Conservation (phyloP, 2,329 filamentous ascomycete species). For the Triangularia setosa region DNA sequence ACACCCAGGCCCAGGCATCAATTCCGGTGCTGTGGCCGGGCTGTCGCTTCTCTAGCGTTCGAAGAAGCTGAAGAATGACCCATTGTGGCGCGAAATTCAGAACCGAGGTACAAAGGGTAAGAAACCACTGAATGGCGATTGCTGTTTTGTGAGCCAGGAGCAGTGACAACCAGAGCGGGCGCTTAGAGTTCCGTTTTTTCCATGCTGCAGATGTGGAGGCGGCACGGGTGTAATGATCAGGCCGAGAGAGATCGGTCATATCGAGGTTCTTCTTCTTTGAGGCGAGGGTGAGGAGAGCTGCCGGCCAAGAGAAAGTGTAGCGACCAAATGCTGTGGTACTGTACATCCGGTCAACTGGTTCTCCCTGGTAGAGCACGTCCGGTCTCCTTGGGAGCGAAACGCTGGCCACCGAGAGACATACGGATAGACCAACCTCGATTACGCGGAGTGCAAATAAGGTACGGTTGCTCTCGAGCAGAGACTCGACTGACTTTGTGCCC, state of each 20-base stretch:
- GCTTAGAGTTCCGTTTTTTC: constrained; percentile 43
- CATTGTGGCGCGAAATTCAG: constrained; percentile 69
- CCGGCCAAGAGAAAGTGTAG: constrained; percentile 64
- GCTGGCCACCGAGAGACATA: constrained; percentile 46
- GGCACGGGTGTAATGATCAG: constrained; percentile 53
- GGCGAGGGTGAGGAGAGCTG: constrained; percentile 51
- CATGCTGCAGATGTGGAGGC: constrained; percentile 49
- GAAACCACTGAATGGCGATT: constrained; percentile 55
- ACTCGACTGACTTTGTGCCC: constrained; percentile 37
- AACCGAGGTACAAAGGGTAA: constrained; percentile 52
- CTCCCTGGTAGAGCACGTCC: constrained; percentile 57
- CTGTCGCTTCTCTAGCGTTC: constrained; percentile 55
- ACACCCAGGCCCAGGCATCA: constrained; percentile 64
- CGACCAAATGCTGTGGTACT: constrained; percentile 58
- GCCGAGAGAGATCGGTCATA: constrained; percentile 57
- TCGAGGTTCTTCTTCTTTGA: constrained; percentile 57
- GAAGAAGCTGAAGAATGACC: constrained; percentile 62
- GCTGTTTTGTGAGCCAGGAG: constrained; percentile 52
- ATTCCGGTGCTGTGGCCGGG: constrained; percentile 42
- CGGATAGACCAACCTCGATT: constrained; percentile 41
- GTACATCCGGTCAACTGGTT: constrained; percentile 59
- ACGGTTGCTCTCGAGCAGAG: constrained; percentile 32
- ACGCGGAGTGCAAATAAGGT: constrained; percentile 44
- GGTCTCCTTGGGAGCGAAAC: constrained; percentile 63
- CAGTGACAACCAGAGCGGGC: constrained; percentile 58